phyloP scores from a whole-genome alignment of 2,329 filamentous ascomycete genomes.

The Xylaria sp. region DNA sequence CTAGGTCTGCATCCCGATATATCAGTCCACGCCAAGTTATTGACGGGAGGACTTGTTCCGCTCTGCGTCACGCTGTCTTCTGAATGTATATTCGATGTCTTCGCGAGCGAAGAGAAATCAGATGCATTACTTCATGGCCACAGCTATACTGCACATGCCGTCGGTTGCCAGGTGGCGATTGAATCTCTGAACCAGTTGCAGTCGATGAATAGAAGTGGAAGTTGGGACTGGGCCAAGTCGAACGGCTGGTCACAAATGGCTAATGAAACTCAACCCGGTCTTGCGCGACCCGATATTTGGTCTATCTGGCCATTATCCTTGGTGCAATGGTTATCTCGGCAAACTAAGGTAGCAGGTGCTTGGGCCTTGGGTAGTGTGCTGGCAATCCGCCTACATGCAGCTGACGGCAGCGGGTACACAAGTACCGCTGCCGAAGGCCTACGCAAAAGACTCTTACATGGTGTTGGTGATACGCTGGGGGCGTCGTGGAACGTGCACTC shows the following conservation, averaged over 20 bases:
- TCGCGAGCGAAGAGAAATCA: slow-evolving; percentile 76
- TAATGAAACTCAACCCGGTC: neutral
- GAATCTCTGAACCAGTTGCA: slow-evolving; percentile 70
- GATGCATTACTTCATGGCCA: slow-evolving; percentile 86
- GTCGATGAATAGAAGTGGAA: slow-evolving; percentile 63
- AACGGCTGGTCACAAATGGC: slow-evolving; percentile 54
- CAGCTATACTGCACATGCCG: slow-evolving; percentile 85
- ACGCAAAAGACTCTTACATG: slow-evolving; percentile 37
- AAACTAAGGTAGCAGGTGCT: slow-evolving; percentile 67
- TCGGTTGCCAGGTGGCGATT: slow-evolving; percentile 83
- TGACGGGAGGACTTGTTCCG: slow-evolving; percentile 82
- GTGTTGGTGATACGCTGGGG: slow-evolving; percentile 9
- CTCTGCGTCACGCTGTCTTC: slow-evolving; percentile 81
- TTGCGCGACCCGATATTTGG: slow-evolving; percentile 57
- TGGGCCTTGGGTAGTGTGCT: slow-evolving; percentile 81
- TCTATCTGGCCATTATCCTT: slow-evolving; percentile 75
- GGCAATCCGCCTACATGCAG: slow-evolving; percentile 65
- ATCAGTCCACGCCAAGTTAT: slow-evolving; percentile 82
- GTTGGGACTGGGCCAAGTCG: slow-evolving; percentile 66
- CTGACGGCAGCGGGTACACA: slow-evolving; percentile 57
- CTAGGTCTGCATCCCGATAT: slow-evolving; percentile 76
- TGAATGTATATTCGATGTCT: slow-evolving; percentile 76
- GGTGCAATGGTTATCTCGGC: slow-evolving; percentile 65
- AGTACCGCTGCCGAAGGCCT: slow-evolving; percentile 46
- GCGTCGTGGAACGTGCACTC: slow-evolving; percentile 61